These are phyloP conservation scores for Vigna angularis DNA, from an alignment of 306 rosid species.

Conservation along the genomic window DNA sequence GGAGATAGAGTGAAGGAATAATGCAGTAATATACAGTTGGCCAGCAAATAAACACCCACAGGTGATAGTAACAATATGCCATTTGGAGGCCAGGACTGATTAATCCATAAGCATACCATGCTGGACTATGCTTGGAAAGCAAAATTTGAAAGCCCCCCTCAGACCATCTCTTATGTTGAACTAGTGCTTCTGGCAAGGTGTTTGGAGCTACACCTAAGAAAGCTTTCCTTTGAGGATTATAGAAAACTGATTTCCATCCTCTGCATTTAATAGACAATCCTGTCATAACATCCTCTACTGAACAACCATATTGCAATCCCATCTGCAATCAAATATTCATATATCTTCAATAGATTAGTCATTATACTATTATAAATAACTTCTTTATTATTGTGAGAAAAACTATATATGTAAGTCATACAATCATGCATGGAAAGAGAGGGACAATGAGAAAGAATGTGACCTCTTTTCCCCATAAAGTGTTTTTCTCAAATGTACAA, in stretches of 20 bases:
- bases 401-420: background rate
- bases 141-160: constrained; percentile 76
- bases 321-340: constrained; percentile 52
- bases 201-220: constrained; percentile 75
- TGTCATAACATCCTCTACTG: constrained; percentile 84
- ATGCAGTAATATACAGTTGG: constrained; percentile 45
- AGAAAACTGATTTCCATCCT: constrained; percentile 86
- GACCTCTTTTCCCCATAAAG: constrained; percentile 87
- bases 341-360: background rate
- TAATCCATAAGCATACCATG: constrained; percentile 53
- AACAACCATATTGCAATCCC: constrained; percentile 77
- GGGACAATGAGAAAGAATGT: background rate
- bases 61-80: constrained; percentile 53
- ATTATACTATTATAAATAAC: background rate
- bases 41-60: constrained; percentile 61
- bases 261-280: constrained; percentile 66
- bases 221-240: constrained; percentile 69
- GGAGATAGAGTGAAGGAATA: constrained; percentile 44
- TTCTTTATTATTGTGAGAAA: background rate
- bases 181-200: constrained; percentile 61
- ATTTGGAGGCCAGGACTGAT: constrained; percentile 66
- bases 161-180: constrained; percentile 90
- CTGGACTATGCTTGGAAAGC: constrained; percentile 62
- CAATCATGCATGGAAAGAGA: background rate
- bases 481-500: constrained; percentile 71